Base-by-base conservation (phyloP, 106 monocot genomes). In the Dioscorea alata region DNA sequence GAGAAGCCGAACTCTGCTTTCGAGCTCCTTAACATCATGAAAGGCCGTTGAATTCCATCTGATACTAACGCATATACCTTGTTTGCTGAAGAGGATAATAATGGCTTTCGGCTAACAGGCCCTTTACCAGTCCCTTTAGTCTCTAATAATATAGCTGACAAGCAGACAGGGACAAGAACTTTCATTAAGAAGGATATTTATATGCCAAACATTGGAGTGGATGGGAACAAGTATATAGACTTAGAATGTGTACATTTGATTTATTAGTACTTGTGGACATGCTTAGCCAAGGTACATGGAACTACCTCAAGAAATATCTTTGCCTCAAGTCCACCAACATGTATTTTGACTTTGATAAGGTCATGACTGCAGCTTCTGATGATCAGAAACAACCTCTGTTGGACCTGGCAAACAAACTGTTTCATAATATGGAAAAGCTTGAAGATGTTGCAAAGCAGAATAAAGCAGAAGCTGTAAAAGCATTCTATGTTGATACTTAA, bases 261-360 rank as follows among this genome's bases (percentile, higher is more conserved):
- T 82, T 88, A 19, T 58, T 88, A 61, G 81, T 79, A n/a, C 65
- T 88, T 48, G 84, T 69, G 28, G 88, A 88, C 71, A 51, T 88
- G 62, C 24, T 82, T 23, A 81, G 75, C 16, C 57, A 81, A 32
- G 72, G 82, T 28, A 76, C 77, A 8, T 79, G 71, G 80, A 86
- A 31, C 73, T 73, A 82, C 65, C 50, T 89, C 57, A 84, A 59
- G 63, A 85, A 66, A 78, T 89, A 89, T 69, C 79, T 89, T n/a
- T 77, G 85, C 65, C 64, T 89, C 42, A 85, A 79, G 60, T 79
- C 85, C 25, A 89, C 88, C 0, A 54, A 79, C 69, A 89, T 89
- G 88, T 89, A 85, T 79, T 89, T 67, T 23, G 85, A 89, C 28
- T 89, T 89, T 73, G 85, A 89, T 59, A 82, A 75, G 71, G 60